Percentiles rank a stretch among this genome's conserved stretches.
These are phyloP conservation scores for Volvariella volvacea DNA, from an alignment of 1,284 basidiomycete genomes.

Conservation along the genomic window DNA sequence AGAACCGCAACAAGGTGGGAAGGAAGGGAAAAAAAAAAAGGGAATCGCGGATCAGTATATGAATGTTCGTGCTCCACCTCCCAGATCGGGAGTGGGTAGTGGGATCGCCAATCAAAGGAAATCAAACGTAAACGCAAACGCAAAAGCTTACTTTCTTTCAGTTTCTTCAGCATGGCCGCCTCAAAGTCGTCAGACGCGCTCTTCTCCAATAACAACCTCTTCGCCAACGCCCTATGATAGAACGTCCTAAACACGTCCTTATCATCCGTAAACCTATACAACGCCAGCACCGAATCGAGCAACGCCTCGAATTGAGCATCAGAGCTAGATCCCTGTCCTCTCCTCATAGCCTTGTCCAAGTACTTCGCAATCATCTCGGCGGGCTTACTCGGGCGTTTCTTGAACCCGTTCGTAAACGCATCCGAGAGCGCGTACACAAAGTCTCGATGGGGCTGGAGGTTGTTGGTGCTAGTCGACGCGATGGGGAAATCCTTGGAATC, in stretches of 20 bases:
- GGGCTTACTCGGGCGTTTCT: constrained; percentile 77
- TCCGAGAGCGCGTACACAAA: constrained; percentile 62
- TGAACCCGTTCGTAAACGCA: constrained; percentile 81
- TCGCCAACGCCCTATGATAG: constrained; percentile 87
- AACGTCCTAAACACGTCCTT: constrained; percentile 94
- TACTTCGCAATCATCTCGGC: constrained; percentile 95
- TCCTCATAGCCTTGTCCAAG: constrained; percentile 81
- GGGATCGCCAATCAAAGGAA: neutral
- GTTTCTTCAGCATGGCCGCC: constrained; percentile 79
- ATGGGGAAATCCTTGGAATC: constrained; percentile 6
- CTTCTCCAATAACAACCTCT: constrained; percentile 79
- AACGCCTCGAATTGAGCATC: constrained; percentile 66
- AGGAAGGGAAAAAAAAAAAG: neutral
- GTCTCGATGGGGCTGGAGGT: constrained; percentile 34
- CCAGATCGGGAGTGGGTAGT: neutral
- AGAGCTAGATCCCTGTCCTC: constrained; percentile 70
- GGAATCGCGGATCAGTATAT: too few relatives aligned
- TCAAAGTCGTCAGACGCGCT: constrained; percentile 93
- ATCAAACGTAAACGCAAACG: neutral
- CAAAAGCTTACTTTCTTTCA: constrained; percentile 69
- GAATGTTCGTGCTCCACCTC: too few relatives aligned
- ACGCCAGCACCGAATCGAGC: constrained; percentile 71
- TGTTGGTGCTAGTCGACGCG: constrained; percentile 25
- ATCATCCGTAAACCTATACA: constrained; percentile 88
- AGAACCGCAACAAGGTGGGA: too few relatives aligned